Evolutionary conservation across 257 asterid genomes (phyloP), one percentile per base, ranked within the genome.

Genomic region (Solanum raphanifolium): DNA sequence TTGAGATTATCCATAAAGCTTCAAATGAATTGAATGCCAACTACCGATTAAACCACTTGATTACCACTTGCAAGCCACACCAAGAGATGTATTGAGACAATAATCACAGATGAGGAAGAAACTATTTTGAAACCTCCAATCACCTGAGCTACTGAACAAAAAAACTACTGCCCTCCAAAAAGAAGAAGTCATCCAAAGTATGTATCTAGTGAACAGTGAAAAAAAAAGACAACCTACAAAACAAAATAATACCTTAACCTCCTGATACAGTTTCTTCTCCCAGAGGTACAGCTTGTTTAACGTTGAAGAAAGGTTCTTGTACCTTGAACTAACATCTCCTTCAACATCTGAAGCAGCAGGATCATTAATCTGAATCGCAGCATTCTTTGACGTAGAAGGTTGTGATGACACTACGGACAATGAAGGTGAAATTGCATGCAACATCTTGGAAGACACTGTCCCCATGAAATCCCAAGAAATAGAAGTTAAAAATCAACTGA

Each of bases 211-310:
- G 52, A 31, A 83, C 46, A 87, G 62, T 41, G 72, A 21, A 68
- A 29, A 82, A 46, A 85, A 25, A 38, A 88, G 83, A 83, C 52
- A 60, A 85, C 82, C 83, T 46, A 5, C 20, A 84, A 39, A 74
- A 78, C 48, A 48, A 84, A 87, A 79, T 73, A 84, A 55, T 91
- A 97, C 99, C 99, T 96, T 97, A 41, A 97, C 99, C 91, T 97
- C 99, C 86, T 97, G 98, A 87, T 91, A 94, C 89, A 97, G 91
- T 87, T 97, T 97, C 92, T 96, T 97, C 96, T 97, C 99, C 99
- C 99, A 97, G 66, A 97, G 94, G 90, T 91, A 90, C 75, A 97
- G 91, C 92, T 97, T 95, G 52, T 94, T 98, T 88, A 97, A 92
- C 16, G 96, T 96, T 62, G 99, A 97, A 43, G 99, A 96, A 87